These are phyloP conservation scores for Aspergillus taichungensis DNA, from an alignment of 495 filamentous ascomycete species.

Conservation along the genomic window DNA sequence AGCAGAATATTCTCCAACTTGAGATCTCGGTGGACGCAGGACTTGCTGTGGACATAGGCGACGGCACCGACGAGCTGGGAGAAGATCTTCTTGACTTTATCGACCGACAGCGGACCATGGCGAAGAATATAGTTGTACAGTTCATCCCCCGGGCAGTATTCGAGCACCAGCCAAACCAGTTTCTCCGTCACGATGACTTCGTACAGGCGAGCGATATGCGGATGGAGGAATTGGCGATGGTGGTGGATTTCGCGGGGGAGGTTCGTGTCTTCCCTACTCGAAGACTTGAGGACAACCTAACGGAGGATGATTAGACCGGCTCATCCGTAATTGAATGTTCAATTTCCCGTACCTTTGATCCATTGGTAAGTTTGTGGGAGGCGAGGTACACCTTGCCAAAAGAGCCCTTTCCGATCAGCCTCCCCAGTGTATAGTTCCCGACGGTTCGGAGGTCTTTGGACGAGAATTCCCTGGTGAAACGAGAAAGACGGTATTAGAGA, in stretches of 20 bases:
- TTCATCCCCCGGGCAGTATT: conserved; percentile 97
- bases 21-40: conserved; percentile 91
- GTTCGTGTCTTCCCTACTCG: conserved; percentile 91
- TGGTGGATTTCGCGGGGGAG: conserved; percentile 96
- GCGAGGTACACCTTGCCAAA: conserved; percentile 98
- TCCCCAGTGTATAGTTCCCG: conserved; percentile 87
- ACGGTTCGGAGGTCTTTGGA: conserved; percentile 83
- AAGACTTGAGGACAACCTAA: conserved; percentile 94
- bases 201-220: conserved; percentile 93
- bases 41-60: conserved; percentile 88
- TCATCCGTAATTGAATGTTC: conserved; percentile 1
- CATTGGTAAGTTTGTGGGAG: conserved; percentile 95
- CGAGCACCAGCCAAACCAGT: conserved; percentile 90
- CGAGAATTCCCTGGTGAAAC: conserved; percentile 70
- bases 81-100: conserved; percentile 92
- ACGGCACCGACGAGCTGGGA: conserved; percentile 94
- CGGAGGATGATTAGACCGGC: background rate
- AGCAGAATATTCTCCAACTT: conserved; percentile 97
- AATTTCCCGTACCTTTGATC: conserved; percentile 68
- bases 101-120: conserved; percentile 72
- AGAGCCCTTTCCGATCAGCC: conserved; percentile 90
- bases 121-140: conserved; percentile 90
- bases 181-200: conserved; percentile 95
- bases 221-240: conserved; percentile 94
- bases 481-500: conserved; percentile 8